These are phyloP conservation scores for Paracorniculantispora psalliotae DNA, from an alignment of 2,329 filamentous ascomycete species.

Conservation along the genomic window DNA sequence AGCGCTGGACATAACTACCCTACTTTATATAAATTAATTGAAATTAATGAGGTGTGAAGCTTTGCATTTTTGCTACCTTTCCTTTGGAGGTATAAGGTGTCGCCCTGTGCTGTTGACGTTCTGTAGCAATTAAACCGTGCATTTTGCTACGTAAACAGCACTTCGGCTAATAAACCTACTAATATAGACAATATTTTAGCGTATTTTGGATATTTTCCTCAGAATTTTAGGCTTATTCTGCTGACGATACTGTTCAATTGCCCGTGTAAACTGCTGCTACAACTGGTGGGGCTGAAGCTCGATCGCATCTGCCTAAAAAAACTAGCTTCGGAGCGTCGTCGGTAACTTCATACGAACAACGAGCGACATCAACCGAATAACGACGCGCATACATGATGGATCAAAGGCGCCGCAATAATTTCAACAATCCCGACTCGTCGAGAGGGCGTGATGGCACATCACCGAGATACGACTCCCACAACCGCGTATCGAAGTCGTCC, in stretches of 20 bases:
- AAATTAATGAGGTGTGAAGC: not conserved
- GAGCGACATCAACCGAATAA: not conserved
- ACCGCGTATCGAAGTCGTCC: conserved; percentile 51
- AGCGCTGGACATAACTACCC: conserved; percentile 1
- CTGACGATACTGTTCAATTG: not conserved
- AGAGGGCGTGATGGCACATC: conserved; percentile 47
- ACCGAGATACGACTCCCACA: conserved; percentile 50
- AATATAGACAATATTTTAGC: no score
- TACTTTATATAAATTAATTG: not conserved
- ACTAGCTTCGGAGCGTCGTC: not conserved
- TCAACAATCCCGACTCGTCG: conserved; percentile 33
- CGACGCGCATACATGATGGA: conserved; percentile 40
- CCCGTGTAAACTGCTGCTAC: not conserved
- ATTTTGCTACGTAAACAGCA: no score
- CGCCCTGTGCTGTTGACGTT: not conserved
- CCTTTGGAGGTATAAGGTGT: not conserved
- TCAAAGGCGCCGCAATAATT: conserved; percentile 50
- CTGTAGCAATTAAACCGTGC: no score
- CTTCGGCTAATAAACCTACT: no score
- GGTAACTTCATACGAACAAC: not conserved
- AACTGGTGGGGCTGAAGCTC: conserved; percentile 5
- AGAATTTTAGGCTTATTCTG: not conserved
- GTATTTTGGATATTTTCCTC: not conserved
- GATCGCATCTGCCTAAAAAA: conserved; percentile 9
- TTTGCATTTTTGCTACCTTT: not conserved